phyloP scores from a whole-genome alignment of 345 rosid genomes.

The Hibiscus trionum region DNA sequence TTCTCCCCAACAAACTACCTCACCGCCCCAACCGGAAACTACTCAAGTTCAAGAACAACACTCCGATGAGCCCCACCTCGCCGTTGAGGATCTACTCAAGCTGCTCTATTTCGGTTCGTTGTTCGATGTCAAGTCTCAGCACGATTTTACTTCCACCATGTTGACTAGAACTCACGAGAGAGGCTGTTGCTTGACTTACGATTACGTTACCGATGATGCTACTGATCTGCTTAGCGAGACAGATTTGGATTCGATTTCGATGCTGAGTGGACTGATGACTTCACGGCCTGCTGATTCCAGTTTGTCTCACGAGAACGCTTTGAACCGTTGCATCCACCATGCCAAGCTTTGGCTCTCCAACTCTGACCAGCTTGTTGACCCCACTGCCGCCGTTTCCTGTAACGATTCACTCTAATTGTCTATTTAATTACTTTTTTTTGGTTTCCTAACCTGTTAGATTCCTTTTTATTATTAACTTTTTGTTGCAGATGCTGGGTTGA shows the following conservation, averaged over 20 bases:
- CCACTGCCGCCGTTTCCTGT: slow-evolving; percentile 59
- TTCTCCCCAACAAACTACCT: slow-evolving; percentile 14
- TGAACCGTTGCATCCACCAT: slow-evolving; percentile 64
- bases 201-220: slow-evolving; percentile 79
- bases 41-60: background rate
- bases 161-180: slow-evolving; percentile 81
- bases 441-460: background rate
- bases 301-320: slow-evolving; percentile 69
- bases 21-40: background rate
- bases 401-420: background rate
- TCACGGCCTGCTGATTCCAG: slow-evolving; percentile 74
- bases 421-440: background rate
- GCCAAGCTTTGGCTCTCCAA: slow-evolving; percentile 67
- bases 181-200: slow-evolving; percentile 82
- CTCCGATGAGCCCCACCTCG: slow-evolving; percentile 11
- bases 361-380: slow-evolving; percentile 52
- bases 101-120: slow-evolving; percentile 70
- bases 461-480: background rate
- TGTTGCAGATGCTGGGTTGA: slow-evolving; percentile 56
- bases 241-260: slow-evolving; percentile 75
- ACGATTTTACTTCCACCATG: slow-evolving; percentile 67
- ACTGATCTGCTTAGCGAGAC: slow-evolving; percentile 75
- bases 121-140: slow-evolving; percentile 80
- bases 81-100: slow-evolving; percentile 59
- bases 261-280: slow-evolving; percentile 47